Base-by-base conservation (phyloP, 139 green algal species). In the Limnomonas spitsbergensis region DNA sequence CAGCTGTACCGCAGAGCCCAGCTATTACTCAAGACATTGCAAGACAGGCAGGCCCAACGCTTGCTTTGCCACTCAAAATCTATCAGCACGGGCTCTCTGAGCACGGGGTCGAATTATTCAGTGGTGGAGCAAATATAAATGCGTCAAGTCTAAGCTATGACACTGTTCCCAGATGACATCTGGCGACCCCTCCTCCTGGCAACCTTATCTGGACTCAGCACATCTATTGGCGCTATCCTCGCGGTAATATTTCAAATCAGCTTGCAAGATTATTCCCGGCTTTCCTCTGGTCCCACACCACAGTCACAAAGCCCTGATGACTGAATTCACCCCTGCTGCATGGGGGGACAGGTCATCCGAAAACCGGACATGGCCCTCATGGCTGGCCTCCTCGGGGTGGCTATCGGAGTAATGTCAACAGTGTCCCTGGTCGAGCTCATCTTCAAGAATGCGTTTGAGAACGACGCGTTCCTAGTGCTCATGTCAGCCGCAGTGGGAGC, bases 361-460 rank as follows among this genome's bases (percentile, higher is more conserved):
- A 85, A 85, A 37, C 93, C 93, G 1, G 86, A 87, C 68, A 78
- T 90, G n/a, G 38, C 36, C 0, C 61, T 82, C 29, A 86, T 97
- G 38, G 88, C 91, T 4, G 92, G 93, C 31, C 84, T 97, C 32
- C 81, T 97, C 2, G 91, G 91, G 1, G 69, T 89, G 1, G 86
- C 86, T 35, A 89, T 90, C 34, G 89, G 89, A 27, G 94, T 98
- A 0, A 98, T 98, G 94, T 69, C 87, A 20, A 88, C 87, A 3
- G 84, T 98, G 27, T 91, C 84, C n/a, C 74, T 92, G 0, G 79
- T 89, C 3, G 94, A 98, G 79, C 85, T 98, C 78, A 91, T 89
- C 73, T 61, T 92, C 2, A 80, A 88, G 38, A 96, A 95, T 7
- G 85, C 82, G 1, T 35, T 84, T 42, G 69, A 82, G 32, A 40